Base-by-base conservation (phyloP, 2,329 filamentous ascomycete species). In the Colletotrichum sp. region DNA sequence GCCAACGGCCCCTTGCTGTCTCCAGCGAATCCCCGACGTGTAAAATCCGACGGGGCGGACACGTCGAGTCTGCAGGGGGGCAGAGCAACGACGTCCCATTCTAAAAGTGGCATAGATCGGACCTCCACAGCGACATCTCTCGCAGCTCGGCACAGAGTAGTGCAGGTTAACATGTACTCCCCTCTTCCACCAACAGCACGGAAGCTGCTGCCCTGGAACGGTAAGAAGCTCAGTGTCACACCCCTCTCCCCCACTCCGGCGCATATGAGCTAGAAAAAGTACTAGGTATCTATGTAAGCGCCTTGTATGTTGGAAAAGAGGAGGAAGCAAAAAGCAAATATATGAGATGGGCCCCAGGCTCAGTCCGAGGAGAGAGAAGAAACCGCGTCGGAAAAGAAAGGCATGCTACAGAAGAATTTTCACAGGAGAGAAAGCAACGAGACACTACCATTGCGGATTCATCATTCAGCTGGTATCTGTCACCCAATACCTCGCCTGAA, bases 151-250 rank as follows among this genome's bases (percentile, higher is more conserved):
- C 39, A 70, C 28, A 25, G 43, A 39, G 36, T 39, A 28, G 28
- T 28, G 28, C 6, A 16, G 8, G 39, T 48, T 48, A 18, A 48
- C 39, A 61, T 7, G 16, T 60, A n/a, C 27, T n/a, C 43, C 62
- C 70, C 74, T 27, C 58, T 39, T 36, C 70, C 48, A 75, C 70
- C 73, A 75, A 75, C 70, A 72, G 30, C 60, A 48, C 68, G 15
- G 72, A 71, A 75, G 72, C 62, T 32, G 52, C 39, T 30, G 55
- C 62, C 61, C 62, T 62, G 56, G 55, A 67, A 72, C 30, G 30
- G 73, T 16, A 56, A 52, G 15, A 43, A 67, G 18, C 16, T 65
- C 22, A 22, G 22, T 22, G 22, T 22, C 67, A 15, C n/a, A 52
- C n/a, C 10, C 36, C 36, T 18, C 16, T 22, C n/a, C 32, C 32